Conservation (phyloP, 345 rosid species). For the Erodium maritimum region DNA sequence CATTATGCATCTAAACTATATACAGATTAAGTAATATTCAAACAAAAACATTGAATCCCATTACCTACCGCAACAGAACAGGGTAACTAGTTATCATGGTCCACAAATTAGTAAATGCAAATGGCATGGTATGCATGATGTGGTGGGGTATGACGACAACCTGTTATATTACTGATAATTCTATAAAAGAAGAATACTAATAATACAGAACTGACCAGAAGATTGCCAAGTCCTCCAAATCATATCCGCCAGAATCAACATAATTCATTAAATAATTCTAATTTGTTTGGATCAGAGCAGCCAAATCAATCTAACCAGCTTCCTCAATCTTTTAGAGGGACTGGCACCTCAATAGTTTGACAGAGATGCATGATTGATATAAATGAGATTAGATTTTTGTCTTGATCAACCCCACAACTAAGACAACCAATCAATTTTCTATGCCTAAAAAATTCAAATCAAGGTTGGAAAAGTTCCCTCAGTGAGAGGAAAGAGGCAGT, state of each 20-base stretch:
- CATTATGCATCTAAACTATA: too few species aligned
- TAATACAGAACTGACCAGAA: background rate
- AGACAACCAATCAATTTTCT: background rate
- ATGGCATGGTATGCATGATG: background rate
- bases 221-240: background rate
- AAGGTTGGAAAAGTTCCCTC: background rate
- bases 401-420: background rate
- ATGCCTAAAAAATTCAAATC: background rate
- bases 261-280: background rate
- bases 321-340: background rate
- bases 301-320: background rate
- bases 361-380: too few species aligned
- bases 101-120: background rate
- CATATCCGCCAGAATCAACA: background rate
- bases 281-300: background rate
- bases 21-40: slow-evolving; percentile 1
- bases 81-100: background rate
- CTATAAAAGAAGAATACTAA: too few species aligned
- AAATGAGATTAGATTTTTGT: background rate
- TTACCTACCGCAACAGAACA: background rate
- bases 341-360: too few species aligned
- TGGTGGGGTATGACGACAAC: background rate
- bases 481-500: background rate
- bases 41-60: background rate
- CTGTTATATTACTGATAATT: background rate